Evolutionary conservation across 352 stramenopile genomes (phyloP), one percentile per base, ranked within the genome.

Genomic region (Pythium diclinum): DNA sequence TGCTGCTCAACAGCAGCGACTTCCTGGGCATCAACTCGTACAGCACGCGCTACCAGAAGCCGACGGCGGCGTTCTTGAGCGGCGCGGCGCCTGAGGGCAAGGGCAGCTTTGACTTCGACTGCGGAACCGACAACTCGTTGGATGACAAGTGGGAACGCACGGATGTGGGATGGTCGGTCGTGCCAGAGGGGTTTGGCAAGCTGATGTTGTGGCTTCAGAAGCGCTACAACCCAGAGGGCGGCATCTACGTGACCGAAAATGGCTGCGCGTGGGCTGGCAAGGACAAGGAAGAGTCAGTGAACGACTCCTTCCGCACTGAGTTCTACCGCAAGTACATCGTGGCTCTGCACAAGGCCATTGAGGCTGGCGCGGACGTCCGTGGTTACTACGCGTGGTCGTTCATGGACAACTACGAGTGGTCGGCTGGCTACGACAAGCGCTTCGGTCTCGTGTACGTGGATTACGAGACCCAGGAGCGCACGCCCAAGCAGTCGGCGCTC

Each of bases 401-500:
- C 32, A 71, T 98, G 56, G 92, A 98, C 69, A 98, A 98, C 67
- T 98, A 97, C 72, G 94, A 99, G 68, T 98, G 95, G 95, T 79
- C 91, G 32, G 72, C 68, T 10, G 76, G 76, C 49, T 86, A 79
- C 63, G 71, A 58, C 44, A 82, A 82, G 64, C 79, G 76, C 40
- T 85, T 88, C 47, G 76, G 79, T 1, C 42, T 84, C 23, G 63
- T 82, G 46, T 85, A 74, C 73, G 77, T 88, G 30, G 59, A 88
- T 67, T 84, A 76, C 51, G 66, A 81, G 46, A 88, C 77, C 32
- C 68, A 75, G 51, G 75, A 88, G 59, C 79, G 79, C 38, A 71
- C 76, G 59, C 75, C 68, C 5, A 88, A 88, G 63, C 75, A 74
- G 49, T 86, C 77, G 17, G 75, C 79, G 34, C 49, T 69, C 19